phyloP scores from a whole-genome alignment of 345 rosid genomes.

The Carallia pectinifolia region DNA sequence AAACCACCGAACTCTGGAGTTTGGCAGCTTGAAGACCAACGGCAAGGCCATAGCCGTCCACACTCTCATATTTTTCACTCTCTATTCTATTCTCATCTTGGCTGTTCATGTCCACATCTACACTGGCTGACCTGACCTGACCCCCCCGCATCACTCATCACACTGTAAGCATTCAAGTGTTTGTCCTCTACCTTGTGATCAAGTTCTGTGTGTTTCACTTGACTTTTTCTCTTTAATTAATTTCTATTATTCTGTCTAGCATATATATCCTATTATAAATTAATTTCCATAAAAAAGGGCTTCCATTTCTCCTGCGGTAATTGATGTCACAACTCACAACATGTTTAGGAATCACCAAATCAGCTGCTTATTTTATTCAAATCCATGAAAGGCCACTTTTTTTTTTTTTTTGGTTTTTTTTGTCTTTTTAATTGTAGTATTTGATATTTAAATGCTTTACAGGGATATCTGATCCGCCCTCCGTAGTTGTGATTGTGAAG shows the following conservation, averaged over 20 bases:
- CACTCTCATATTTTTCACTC: conserved; percentile 75
- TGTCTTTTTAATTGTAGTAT: background rate
- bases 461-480: background rate
- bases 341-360: too few species aligned
- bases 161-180: background rate
- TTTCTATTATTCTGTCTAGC: too few species aligned
- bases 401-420: background rate
- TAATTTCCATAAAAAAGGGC: too few species aligned
- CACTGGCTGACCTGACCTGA: conserved; percentile 55
- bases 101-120: conserved; percentile 85
- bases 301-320: too few species aligned
- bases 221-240: background rate
- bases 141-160: too few species aligned
- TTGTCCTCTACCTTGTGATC: background rate
- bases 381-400: background rate
- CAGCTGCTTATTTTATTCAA: background rate
- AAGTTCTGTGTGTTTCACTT: conserved; percentile 9
- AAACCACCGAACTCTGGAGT: conserved; percentile 50
- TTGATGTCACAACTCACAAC: too few species aligned
- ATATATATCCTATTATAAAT: too few species aligned
- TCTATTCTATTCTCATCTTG: conserved; percentile 71
- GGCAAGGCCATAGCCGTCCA: conserved; percentile 88
- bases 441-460: too few species aligned
- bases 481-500: background rate
- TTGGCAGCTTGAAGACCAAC: conserved; percentile 86